A percentile compares a stretch with the other conserved stretches of the same genome.
phyloP scores from a whole-genome alignment of 257 asterid species.

The Scutellaria minor region DNA sequence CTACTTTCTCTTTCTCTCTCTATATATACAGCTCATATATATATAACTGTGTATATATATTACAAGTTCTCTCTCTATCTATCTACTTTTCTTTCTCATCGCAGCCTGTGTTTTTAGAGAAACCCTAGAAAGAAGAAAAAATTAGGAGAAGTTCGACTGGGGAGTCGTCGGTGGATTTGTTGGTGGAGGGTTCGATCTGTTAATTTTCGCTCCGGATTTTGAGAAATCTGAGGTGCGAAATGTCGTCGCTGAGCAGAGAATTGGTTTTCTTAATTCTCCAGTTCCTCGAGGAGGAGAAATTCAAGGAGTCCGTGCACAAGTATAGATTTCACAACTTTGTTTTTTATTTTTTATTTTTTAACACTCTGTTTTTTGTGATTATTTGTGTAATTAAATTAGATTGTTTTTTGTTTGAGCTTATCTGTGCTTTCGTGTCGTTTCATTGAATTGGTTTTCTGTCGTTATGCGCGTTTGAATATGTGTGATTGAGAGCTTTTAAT shows the following conservation, averaged over 20 bases:
- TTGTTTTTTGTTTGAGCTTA: conserved; percentile 15
- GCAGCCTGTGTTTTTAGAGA: conserved; percentile 45
- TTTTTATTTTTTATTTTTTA: too few relatives aligned
- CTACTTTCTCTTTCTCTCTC: conserved; percentile 41
- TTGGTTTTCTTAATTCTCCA: conserved; percentile 94
- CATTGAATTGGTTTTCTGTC: conserved; percentile 31
- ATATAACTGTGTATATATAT: conserved; percentile 10
- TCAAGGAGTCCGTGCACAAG: conserved; percentile 95
- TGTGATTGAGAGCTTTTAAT: conserved; percentile 36
- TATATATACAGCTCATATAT: conserved; percentile 31
- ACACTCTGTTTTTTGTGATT: background rate
- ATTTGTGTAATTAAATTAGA: conserved; percentile 6
- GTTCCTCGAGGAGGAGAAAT: conserved; percentile 96
- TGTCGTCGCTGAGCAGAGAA: conserved; percentile 96
- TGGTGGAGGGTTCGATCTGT: conserved; percentile 70
- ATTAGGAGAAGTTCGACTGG: conserved; percentile 26
- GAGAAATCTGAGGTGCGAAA: conserved; percentile 54
- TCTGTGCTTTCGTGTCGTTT: conserved; percentile 14
- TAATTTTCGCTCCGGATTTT: conserved; percentile 41
- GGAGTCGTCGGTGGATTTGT: conserved; percentile 43
- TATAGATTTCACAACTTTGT: conserved; percentile 28
- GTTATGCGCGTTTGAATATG: conserved; percentile 28
- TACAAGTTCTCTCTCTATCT: conserved; percentile 35
- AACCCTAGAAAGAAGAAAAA: conserved; percentile 62
- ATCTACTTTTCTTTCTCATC: conserved; percentile 35